Evolutionary conservation across 2,329 filamentous ascomycete genomes (phyloP), one percentile per base, ranked within the genome.

Genomic region (Paecilomyces sp.): DNA sequence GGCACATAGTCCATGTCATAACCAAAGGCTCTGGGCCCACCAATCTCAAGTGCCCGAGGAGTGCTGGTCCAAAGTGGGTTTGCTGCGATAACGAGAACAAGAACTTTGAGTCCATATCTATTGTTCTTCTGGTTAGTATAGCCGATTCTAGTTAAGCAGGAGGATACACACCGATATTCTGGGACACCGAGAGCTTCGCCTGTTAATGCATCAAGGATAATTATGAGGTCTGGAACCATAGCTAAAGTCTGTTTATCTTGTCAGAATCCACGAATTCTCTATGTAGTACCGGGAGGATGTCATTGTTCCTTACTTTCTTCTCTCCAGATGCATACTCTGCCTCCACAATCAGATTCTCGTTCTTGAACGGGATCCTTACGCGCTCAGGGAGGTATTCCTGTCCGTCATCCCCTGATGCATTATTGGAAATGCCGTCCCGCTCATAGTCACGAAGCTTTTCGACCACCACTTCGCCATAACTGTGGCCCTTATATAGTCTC

Each of bases 151-250:
- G 18, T 73, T 36, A 3, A 77, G 57, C 24, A 78, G 2, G 72
- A 72, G 3, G 73, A 74, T 30, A 30, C 51, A n/a, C 55, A 57
- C 34, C 57, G 30, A 57, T 84, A 85, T 64, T 86, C 83, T 0
- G 80, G 83, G 0, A 81, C 83, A 0, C 83, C 83, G 6, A 86
- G 74, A 0, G 82, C 83, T 62, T 83, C 78, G 30, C 83, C 84
- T 9, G 80, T 83, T 62, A 83, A 80, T 5, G 81, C 78, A 59
- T 85, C 83, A 15, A 86, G 77, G 8, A 85, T 74, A 0, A 78
- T 76, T 57, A 86, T 81, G 6, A 86, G 70, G 59, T 86, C 84
- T 0, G 84, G 84, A 1, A 84, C 83, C 1, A 82, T 77, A 1
- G 81, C 80, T 1, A 86, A 67, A 0, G 84, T 69, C 52, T 69